Base-by-base conservation (phyloP, 176 grass and related monocot species). In the Hordeum marinum region DNA sequence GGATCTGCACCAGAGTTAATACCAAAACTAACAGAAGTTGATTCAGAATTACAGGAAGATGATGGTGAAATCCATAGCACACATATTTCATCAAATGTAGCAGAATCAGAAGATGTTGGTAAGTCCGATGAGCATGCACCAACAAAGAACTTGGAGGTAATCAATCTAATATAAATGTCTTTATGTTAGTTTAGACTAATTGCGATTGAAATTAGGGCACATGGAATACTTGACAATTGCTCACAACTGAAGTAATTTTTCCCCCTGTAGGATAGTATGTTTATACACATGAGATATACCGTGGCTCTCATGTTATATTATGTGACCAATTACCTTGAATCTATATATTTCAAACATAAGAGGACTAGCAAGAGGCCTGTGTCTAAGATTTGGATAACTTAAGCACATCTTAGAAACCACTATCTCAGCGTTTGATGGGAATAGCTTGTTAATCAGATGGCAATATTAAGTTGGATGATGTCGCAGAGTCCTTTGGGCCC, bases 61-160 rank as follows among this genome's bases (percentile, higher is more conserved):
- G 45, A 72, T 68, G 52, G 39, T 23, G 65, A 74, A 69, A 74
- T 84, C 57, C 85, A 42, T 54, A 80, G 72, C 12, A 72, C 11
- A 61, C 41, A 63, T 55, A 40, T 67, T 24, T 61, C 42, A 60
- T 83, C 69, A 71, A 80, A 58, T 63, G 65, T 68, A 11, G 57
- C 27, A 82, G 71, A 35, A 80, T 32, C 37, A 71, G 79, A 88
- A 7, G 82, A 85, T 71, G 35, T 41, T 52, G 79, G 37, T 9
- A 76, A 78, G 73, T 40, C 26, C 72, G 32, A 6, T 40, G 74
- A 83, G 70, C 64, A 73, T 70, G n/a, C 7, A 11, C 1, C n/a
- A 29, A 62, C 59, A 75, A 89, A 85, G 83, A 67, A 77, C 52
- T 84, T 80, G 14, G 78, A 95, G 96, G 96, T 95, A 94, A 94